Conservation (phyloP, 2,329 filamentous ascomycete genomes). For the Colletotrichum horii region DNA sequence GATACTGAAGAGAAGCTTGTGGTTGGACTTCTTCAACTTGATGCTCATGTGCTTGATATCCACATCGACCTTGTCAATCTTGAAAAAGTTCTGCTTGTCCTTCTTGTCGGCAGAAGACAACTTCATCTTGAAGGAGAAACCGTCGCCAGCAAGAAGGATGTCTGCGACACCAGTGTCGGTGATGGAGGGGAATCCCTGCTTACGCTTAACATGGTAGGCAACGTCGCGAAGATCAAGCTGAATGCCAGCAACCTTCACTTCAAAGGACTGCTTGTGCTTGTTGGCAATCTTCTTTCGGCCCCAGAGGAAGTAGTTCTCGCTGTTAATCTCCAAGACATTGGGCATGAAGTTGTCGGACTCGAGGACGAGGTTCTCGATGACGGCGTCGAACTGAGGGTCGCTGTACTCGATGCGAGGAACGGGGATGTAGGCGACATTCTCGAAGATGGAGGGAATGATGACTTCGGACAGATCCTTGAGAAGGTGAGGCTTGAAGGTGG, state of each 20-base stretch:
- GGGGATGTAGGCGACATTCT: conserved; percentile 87
- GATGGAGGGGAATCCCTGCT: conserved; percentile 88
- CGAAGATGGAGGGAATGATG: conserved; percentile 82
- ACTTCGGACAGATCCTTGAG: conserved; percentile 88
- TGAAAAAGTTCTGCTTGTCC: conserved; percentile 87
- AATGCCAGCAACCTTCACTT: conserved; percentile 85
- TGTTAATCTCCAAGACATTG: conserved; percentile 86
- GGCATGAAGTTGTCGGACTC: conserved; percentile 98
- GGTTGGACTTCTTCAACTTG: conserved; percentile 92
- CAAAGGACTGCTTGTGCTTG: conserved; percentile 77
- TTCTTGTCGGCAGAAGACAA: conserved; percentile 79
- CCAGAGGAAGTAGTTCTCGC: conserved; percentile 94
- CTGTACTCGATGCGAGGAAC: conserved; percentile 93
- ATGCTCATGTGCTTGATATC: conserved; percentile 83
- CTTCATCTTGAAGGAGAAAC: conserved; percentile 91
- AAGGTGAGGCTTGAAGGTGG: conserved; percentile 90
- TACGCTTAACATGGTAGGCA: conserved; percentile 93
- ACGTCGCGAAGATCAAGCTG: conserved; percentile 93
- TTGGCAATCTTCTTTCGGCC: conserved; percentile 86
- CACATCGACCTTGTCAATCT: conserved; percentile 87
- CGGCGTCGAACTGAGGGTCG: conserved; percentile 81
- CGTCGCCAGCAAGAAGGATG: conserved; percentile 83
- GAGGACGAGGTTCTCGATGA: conserved; percentile 93
- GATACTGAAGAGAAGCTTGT: conserved; percentile 86
- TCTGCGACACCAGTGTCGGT: conserved; percentile 89